phyloP scores from a whole-genome alignment of 345 rosid species.

The Bruguiera gymnorhiza region DNA sequence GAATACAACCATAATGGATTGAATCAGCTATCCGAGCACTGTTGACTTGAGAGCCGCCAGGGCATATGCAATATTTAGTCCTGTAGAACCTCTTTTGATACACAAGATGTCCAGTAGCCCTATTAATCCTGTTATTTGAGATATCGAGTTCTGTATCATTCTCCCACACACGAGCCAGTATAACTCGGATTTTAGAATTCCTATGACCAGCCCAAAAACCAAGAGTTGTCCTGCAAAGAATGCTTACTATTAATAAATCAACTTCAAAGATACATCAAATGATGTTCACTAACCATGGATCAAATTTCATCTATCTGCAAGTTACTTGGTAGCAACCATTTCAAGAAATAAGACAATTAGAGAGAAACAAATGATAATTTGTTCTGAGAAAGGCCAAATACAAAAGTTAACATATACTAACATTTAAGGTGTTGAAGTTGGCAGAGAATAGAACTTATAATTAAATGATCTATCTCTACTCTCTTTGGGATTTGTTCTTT shows the following conservation, averaged over 20 bases:
- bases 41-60: constrained; percentile 97
- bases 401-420: neutral
- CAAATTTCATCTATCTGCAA: neutral
- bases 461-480: no score
- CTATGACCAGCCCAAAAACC: constrained; percentile 99
- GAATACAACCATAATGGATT: constrained; percentile 93
- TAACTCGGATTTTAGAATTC: constrained; percentile 89
- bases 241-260: constrained; percentile 12
- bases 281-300: neutral
- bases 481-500: no score
- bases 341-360: neutral
- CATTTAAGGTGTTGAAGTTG: neutral
- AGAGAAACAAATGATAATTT: neutral
- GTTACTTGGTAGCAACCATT: neutral
- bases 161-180: constrained; percentile 93
- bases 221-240: constrained; percentile 68
- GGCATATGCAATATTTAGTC: constrained; percentile 93
- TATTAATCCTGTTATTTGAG: constrained; percentile 75
- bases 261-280: neutral
- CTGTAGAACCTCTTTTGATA: constrained; percentile 90
- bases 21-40: constrained; percentile 97
- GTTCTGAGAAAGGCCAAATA: neutral
- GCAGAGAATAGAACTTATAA: no score
- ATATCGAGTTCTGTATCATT: constrained; percentile 90
- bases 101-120: constrained; percentile 75